phyloP scores from a whole-genome alignment of 495 filamentous ascomycete genomes.

The Penicillium canescens region DNA sequence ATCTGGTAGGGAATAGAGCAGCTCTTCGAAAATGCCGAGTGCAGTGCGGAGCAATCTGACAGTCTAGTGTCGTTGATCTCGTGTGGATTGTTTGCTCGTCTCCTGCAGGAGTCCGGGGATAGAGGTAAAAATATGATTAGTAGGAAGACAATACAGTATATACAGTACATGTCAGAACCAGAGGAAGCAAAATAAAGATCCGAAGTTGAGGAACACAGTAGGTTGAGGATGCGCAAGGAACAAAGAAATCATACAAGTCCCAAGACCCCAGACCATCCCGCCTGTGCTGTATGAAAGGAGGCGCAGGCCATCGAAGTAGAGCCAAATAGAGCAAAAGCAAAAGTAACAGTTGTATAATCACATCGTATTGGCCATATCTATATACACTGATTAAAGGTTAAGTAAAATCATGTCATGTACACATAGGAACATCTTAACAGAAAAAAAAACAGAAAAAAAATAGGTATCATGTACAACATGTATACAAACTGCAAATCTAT shows the following conservation, averaged over 20 bases:
- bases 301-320: not conserved
- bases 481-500: slow-evolving; percentile 31
- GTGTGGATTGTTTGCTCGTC: too few relatives aligned
- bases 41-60: too few relatives aligned
- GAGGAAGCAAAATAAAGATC: too few relatives aligned
- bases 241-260: not conserved
- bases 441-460: slow-evolving; percentile 16
- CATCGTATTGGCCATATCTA: slow-evolving; percentile 8
- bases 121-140: too few relatives aligned
- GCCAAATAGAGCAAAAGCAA: not conserved
- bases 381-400: slow-evolving; percentile 10
- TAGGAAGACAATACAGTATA: too few relatives aligned
- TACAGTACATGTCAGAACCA: too few relatives aligned
- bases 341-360: slow-evolving; percentile 3
- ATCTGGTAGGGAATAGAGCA: slow-evolving; percentile 1
- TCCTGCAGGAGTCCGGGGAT: too few relatives aligned
- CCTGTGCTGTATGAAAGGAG: not conserved
- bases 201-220: too few relatives aligned
- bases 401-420: slow-evolving; percentile 20
- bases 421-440: slow-evolving; percentile 5
- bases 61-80: too few relatives aligned
- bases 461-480: slow-evolving; percentile 34
- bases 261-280: not conserved
- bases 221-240: not conserved
- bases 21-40: not conserved